A percentile compares a stretch with the other conserved stretches of the same genome.
Conservation (phyloP, 805 yeast species). For the Ogataea paradorogensis region DNA sequence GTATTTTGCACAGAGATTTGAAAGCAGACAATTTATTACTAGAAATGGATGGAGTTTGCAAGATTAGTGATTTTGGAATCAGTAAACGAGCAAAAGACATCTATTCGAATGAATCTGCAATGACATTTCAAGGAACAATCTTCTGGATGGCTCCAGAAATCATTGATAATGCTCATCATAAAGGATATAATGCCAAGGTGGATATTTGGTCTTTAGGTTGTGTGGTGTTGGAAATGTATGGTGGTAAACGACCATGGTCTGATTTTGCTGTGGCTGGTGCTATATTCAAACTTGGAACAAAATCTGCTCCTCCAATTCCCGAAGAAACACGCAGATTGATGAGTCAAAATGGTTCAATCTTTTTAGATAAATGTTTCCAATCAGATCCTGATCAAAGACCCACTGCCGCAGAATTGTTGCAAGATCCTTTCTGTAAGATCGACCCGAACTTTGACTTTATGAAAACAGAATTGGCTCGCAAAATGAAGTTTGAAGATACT, state of each 20-base stretch:
- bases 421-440: conserved; percentile 40
- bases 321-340: conserved; percentile 73
- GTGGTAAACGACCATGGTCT: conserved; percentile 97
- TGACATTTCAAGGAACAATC: conserved; percentile 93
- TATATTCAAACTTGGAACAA: conserved; percentile 81
- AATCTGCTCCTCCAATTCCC: conserved; percentile 93
- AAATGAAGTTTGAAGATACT: conserved; percentile 28
- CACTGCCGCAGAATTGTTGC: conserved; percentile 66
- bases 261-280: conserved; percentile 94
- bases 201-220: conserved; percentile 99
- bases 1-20: conserved; percentile 89
- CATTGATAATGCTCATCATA: conserved; percentile 77
- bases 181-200: conserved; percentile 95
- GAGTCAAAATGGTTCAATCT: conserved; percentile 61
- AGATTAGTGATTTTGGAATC: conserved; percentile 95
- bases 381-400: conserved; percentile 84
- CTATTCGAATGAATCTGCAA: conserved; percentile 85
- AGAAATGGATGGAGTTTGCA: conserved; percentile 90
- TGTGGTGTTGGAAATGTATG: conserved; percentile 95
- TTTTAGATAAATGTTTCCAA: conserved; percentile 72
- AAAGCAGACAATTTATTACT: conserved; percentile 89
- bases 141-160: conserved; percentile 99
- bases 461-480: conserved; percentile 31
- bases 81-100: conserved; percentile 83
- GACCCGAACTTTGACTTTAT: conserved; percentile 28